phyloP scores from a whole-genome alignment of 345 rosid genomes.

The Excoecaria cochinchinensis region DNA sequence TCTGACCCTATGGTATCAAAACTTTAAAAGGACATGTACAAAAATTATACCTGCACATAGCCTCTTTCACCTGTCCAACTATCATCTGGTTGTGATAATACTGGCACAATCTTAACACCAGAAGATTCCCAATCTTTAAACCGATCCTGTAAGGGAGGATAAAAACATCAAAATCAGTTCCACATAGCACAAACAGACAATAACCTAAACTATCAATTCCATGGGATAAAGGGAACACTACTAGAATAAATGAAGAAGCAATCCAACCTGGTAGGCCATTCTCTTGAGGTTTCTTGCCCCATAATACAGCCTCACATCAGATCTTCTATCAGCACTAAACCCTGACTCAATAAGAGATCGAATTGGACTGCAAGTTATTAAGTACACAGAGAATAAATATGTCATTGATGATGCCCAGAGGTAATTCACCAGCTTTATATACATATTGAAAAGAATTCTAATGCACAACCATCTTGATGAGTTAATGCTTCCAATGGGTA shows the following conservation, averaged over 20 bases:
- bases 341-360: constrained; percentile 89
- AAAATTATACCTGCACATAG: constrained; percentile 68
- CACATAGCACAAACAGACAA: neutral
- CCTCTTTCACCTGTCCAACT: constrained; percentile 87
- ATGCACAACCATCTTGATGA: neutral
- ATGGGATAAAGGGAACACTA: neutral
- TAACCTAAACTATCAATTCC: neutral
- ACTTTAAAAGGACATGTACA: neutral
- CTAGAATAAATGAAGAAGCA: neutral
- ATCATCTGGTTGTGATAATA: constrained; percentile 83
- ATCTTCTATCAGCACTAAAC: constrained; percentile 65
- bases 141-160: constrained; percentile 55
- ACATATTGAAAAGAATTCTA: neutral
- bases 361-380: constrained; percentile 64
- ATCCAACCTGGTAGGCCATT: constrained; percentile 94
- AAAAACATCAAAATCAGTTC: constrained; percentile 13
- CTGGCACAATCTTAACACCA: constrained; percentile 81
- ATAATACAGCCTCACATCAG: constrained; percentile 85
- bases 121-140: constrained; percentile 89
- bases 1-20: neutral
- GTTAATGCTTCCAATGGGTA: neutral
- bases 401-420: neutral
- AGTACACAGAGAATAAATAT: neutral
- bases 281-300: constrained; percentile 90
- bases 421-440: neutral